Evolutionary conservation across 495 filamentous ascomycete species (phyloP), one percentile per base, ranked within the genome.

Genomic region (Lindgomyces ingoldianus): DNA sequence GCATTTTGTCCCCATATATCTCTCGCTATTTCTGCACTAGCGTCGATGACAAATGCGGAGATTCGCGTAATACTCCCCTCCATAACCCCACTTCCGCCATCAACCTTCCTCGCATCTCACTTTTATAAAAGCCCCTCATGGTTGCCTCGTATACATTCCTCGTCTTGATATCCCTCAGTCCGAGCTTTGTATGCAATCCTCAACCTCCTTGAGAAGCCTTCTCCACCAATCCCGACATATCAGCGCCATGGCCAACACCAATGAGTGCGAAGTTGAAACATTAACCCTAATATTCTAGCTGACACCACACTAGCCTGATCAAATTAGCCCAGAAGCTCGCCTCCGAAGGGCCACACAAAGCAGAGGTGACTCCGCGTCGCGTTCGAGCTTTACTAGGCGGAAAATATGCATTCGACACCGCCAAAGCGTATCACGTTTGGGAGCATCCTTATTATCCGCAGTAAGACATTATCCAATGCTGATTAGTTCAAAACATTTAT

Each of bases 311-410:
- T 47, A 79, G 75, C 46, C 74, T 80, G 48, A 66, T 60, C 19
- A 74, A 71, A 36, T 72, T 81, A 53, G 78, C 76, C 42, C 63
- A 73, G 26, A 75, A 71, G 26, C 71, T 81, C 26, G 50, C 71
- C 14, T 69, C 70, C 14, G 70, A 77, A 22, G 78, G 77, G 0
- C 79, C 79, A 22, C 60, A 75, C 60, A 80, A 79, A 54, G 33
- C 61, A 30, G 70, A 76, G 46, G 51, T 54, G 41, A 79, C 79
- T 9, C 72, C 76, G 9, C 74, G 77, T 3, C 73, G 76, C 26
- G 70, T 81, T 19, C 70, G 77, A 18, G 70, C 67, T n/a, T 56
- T 77, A 2, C 77, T 75, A 62, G 68, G 74, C 46, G 65, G 63
- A n/a, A 26, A 53, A 36, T 76, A 70, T 51, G 71, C 78, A 36